phyloP scores from a whole-genome alignment of 257 asterid species.

The Penstemon newberryi region DNA sequence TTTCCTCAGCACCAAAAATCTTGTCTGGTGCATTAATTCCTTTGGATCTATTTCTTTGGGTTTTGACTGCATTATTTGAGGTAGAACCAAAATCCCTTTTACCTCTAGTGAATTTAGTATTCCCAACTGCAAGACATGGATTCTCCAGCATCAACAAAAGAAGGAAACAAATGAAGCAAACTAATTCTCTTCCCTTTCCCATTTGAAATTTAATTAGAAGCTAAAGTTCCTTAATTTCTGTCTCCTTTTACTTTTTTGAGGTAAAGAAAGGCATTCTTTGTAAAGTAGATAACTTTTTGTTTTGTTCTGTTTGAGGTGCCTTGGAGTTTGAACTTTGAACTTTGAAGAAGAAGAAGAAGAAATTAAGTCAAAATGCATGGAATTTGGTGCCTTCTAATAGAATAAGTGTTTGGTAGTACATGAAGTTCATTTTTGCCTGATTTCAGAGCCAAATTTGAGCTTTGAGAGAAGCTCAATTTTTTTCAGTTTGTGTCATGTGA shows the following conservation, averaged over 20 bases:
- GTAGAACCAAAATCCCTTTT: conserved; percentile 22
- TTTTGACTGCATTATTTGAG: conserved; percentile 9
- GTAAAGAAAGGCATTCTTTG: background rate
- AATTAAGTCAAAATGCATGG: conserved; percentile 31
- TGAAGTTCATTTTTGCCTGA: conserved; percentile 18
- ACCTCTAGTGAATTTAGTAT: conserved; percentile 23
- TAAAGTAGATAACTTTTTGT: background rate
- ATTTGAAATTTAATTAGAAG: conserved; percentile 16
- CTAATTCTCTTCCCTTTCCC: conserved; percentile 33
- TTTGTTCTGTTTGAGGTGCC: conserved; percentile 17
- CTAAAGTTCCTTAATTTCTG: background rate
- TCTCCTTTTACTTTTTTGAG: background rate
- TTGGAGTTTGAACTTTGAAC: conserved; percentile 26
- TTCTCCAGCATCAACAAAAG: conserved; percentile 32
- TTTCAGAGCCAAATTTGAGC: conserved; percentile 55
- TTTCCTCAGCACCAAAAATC: conserved; percentile 42
- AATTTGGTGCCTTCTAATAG: conserved; percentile 30
- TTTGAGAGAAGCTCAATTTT: conserved; percentile 27
- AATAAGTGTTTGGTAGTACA: no score
- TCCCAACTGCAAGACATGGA: conserved; percentile 33
- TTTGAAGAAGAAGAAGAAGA: background rate
- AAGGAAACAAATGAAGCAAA: conserved; percentile 29
- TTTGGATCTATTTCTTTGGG: background rate
- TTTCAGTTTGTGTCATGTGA: conserved; percentile 61
- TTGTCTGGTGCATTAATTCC: conserved; percentile 9